Conservation (phyloP, 2,329 filamentous ascomycete genomes). For the Microthyrium microscopicum region DNA sequence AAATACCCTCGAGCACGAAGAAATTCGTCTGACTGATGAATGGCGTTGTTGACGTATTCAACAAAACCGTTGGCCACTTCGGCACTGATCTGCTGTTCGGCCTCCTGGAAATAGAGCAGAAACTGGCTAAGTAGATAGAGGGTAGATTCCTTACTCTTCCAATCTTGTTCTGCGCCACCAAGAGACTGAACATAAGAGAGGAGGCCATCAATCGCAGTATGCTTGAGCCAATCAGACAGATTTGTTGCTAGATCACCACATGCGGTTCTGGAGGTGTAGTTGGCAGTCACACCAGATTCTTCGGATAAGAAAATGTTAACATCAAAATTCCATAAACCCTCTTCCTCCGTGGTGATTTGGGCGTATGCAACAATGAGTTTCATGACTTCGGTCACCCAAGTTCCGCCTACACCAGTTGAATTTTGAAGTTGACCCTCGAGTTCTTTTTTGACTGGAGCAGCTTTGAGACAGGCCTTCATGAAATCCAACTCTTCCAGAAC, state of each 20-base stretch:
- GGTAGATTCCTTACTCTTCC: slow-evolving; percentile 60
- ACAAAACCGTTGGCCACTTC: slow-evolving; percentile 59
- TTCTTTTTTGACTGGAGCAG: slow-evolving; percentile 74
- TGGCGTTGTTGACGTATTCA: slow-evolving; percentile 62
- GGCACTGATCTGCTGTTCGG: slow-evolving; percentile 51
- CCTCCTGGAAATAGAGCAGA: slow-evolving; percentile 66
- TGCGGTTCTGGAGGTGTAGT: slow-evolving; percentile 87
- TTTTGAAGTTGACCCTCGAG: slow-evolving; percentile 60
- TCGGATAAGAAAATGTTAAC: slow-evolving; percentile 90
- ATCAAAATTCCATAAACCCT: slow-evolving; percentile 92
- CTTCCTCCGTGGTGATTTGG: slow-evolving; percentile 81
- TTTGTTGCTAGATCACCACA: slow-evolving; percentile 88
- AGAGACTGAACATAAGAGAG: slow-evolving; percentile 59
- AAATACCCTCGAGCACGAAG: slow-evolving; percentile 77
- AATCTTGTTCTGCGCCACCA: slow-evolving; percentile 41
- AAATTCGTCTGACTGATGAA: slow-evolving; percentile 55
- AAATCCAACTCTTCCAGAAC: slow-evolving; percentile 91
- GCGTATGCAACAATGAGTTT: slow-evolving; percentile 71
- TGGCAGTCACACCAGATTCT: slow-evolving; percentile 84
- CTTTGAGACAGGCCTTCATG: slow-evolving; percentile 76
- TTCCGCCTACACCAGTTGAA: slow-evolving; percentile 41
- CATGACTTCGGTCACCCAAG: slow-evolving; percentile 81
- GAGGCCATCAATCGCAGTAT: slow-evolving; percentile 60
- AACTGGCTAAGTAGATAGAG: slow-evolving; percentile 77
- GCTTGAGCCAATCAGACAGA: slow-evolving; percentile 73